These are phyloP conservation scores for Trematosphaeria pertusa DNA, from an alignment of 2,329 filamentous ascomycete species.

Conservation along the genomic window DNA sequence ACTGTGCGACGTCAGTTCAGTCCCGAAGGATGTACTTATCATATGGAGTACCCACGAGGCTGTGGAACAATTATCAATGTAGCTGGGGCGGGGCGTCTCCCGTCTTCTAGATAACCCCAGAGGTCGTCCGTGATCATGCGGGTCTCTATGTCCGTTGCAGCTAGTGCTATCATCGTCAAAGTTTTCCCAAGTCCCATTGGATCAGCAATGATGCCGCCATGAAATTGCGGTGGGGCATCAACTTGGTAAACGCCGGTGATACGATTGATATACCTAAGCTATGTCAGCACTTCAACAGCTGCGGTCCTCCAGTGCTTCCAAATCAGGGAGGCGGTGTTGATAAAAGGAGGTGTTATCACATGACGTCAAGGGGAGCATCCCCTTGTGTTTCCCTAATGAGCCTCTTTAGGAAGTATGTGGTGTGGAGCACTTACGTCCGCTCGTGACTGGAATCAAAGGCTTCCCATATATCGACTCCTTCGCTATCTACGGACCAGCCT, in stretches of 20 bases:
- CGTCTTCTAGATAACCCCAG: too few species aligned
- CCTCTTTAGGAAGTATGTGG: too few species aligned
- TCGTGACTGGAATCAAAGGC: constrained; percentile 3
- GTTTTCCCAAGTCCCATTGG: constrained; percentile 28
- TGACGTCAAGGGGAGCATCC: too few species aligned
- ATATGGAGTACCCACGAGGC: constrained; percentile 8
- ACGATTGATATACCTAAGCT: constrained; percentile 12
- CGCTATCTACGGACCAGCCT: constrained; percentile 11
- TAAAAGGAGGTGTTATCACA: too few species aligned
- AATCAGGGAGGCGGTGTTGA: too few species aligned
- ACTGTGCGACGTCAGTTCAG: constrained; percentile 3
- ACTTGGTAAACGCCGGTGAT: constrained; percentile 14
- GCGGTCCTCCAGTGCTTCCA: too few species aligned
- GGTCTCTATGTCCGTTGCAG: constrained; percentile 9
- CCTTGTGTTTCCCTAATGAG: too few species aligned
- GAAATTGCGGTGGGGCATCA: constrained; percentile 12
- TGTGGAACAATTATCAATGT: constrained; percentile 24
- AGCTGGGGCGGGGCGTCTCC: constrained; percentile 1
- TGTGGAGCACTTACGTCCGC: constrained; percentile 5
- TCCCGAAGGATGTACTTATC: neutral
- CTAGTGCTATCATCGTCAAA: constrained; percentile 24
- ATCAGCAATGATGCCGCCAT: constrained; percentile 26
- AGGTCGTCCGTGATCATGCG: too few species aligned
- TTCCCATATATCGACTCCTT: constrained; percentile 15
- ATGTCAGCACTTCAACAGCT: neutral